Conservation (phyloP, 345 rosid species). For the Limnanthes douglasii region DNA sequence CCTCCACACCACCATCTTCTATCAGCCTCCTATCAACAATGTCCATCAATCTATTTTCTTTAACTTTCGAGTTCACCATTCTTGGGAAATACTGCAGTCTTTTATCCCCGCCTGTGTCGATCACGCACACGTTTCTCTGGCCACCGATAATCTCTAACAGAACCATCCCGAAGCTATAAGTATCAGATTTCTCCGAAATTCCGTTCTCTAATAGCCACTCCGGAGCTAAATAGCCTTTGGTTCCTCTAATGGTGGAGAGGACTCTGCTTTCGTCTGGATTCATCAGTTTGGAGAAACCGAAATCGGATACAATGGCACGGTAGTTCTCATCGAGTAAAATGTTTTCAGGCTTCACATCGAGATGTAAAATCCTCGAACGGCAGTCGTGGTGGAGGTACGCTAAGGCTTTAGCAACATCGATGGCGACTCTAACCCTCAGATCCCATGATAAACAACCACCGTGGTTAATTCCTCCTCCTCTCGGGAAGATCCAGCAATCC, state of each 20-base stretch:
- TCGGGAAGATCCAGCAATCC: constrained; percentile 50
- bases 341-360: constrained; percentile 60
- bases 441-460: constrained; percentile 66
- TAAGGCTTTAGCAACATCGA: constrained; percentile 58
- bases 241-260: constrained; percentile 49
- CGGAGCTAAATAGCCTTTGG: constrained; percentile 55
- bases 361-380: constrained; percentile 43
- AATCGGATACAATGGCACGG: constrained; percentile 39
- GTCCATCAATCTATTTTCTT: constrained; percentile 55
- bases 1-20: constrained; percentile 32
- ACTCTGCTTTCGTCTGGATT: constrained; percentile 44
- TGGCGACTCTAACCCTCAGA: constrained; percentile 39
- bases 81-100: constrained; percentile 59
- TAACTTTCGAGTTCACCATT: constrained; percentile 40
- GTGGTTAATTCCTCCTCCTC: constrained; percentile 5
- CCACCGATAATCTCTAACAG: constrained; percentile 65
- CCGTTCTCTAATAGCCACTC: constrained; percentile 58
- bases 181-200: constrained; percentile 55
- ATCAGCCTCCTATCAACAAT: constrained; percentile 42
- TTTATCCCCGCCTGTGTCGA: constrained; percentile 20
- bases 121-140: constrained; percentile 28
- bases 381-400: constrained; percentile 70
- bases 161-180: constrained; percentile 68
- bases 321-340: constrained; percentile 43
- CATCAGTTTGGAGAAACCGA: constrained; percentile 55